Conservation (phyloP, 176 grass and related monocot species). For the Zoysia japonica region DNA sequence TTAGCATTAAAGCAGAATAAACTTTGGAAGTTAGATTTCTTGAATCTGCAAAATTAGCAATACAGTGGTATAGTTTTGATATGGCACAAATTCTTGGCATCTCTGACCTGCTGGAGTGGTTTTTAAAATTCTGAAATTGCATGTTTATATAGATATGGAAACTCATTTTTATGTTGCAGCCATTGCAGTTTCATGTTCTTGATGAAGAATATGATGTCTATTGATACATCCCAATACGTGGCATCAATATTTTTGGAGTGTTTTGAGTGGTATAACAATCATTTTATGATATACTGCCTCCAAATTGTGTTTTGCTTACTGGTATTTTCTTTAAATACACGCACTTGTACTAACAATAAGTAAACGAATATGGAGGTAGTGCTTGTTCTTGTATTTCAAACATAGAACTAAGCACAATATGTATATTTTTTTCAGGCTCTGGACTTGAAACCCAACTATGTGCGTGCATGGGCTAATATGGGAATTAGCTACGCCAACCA, state of each 20-base stretch:
- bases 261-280: constrained; percentile 15
- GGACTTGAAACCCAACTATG: constrained; percentile 98
- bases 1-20: background rate
- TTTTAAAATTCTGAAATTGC: constrained; percentile 14
- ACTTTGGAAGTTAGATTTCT: constrained; percentile 3
- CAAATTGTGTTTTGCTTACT: background rate
- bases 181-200: background rate
- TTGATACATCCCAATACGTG: background rate
- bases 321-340: background rate
- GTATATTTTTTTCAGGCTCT: constrained; percentile 65
- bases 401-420: constrained; percentile 37
- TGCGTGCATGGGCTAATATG: constrained; percentile 99
- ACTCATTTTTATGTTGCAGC: constrained; percentile 1
- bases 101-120: background rate
- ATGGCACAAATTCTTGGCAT: constrained; percentile 27
- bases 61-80: background rate
- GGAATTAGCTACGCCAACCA: constrained; percentile 99
- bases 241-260: background rate
- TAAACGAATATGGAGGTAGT: background rate
- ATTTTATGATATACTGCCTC: background rate
- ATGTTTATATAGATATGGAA: background rate
- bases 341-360: background rate
- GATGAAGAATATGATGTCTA: background rate
- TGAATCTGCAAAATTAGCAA: constrained; percentile 31
- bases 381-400: constrained; percentile 26